phyloP scores from a whole-genome alignment of 495 filamentous ascomycete species.

The Aspergillus bertholletiae region DNA sequence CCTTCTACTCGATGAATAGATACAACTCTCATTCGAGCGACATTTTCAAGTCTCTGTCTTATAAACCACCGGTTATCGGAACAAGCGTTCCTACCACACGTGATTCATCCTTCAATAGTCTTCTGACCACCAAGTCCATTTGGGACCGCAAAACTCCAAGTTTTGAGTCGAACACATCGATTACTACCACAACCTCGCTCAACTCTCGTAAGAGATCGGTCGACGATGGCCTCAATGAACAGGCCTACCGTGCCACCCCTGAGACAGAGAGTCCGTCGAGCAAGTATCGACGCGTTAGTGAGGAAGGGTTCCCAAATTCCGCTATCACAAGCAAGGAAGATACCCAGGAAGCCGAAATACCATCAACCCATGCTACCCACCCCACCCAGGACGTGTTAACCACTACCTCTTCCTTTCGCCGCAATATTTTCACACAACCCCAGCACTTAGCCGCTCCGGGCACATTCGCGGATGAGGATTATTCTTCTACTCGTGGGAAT shows the following conservation, averaged over 20 bases:
- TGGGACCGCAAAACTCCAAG: conserved; percentile 5
- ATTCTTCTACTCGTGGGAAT: not conserved
- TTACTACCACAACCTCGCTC: not conserved
- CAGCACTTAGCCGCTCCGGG: not conserved
- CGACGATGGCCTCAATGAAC: not conserved
- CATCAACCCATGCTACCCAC: not conserved
- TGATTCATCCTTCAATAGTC: conserved; percentile 15
- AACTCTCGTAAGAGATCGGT: conserved; percentile 14
- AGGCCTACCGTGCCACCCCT: not conserved
- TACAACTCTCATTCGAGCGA: not conserved
- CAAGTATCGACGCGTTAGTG: conserved; percentile 14
- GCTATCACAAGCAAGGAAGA: not conserved
- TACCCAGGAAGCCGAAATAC: not conserved
- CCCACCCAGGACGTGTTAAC: not conserved
- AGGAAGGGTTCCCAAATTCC: not conserved
- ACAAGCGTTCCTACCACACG: conserved; percentile 1
- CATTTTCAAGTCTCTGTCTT: not conserved
- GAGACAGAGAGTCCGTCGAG: not conserved
- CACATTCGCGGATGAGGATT: not conserved
- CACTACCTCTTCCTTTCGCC: not conserved
- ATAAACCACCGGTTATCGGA: not conserved
- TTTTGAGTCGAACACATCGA: conserved; percentile 9
- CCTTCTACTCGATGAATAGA: not conserved
- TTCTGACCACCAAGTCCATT: not conserved
- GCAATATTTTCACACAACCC: not conserved